Evolutionary conservation across 148 eudicot genomes (phyloP).

Genomic region (Polygonum aviculare): DNA sequence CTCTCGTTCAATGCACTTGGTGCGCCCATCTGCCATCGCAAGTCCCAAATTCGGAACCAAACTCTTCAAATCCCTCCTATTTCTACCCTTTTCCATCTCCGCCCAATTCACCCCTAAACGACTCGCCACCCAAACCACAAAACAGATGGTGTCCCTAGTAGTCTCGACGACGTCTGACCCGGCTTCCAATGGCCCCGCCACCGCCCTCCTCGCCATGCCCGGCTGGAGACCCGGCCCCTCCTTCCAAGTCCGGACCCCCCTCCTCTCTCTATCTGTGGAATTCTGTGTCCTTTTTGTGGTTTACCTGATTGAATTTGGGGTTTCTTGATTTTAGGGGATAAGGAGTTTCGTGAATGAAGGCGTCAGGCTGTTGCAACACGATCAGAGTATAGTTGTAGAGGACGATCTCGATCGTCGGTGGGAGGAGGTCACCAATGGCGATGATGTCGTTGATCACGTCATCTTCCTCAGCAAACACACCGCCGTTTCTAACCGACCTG

Average conservation of each 20-base stretch:
- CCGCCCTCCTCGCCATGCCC: constrained; percentile 56
- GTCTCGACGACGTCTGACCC: constrained; percentile 68
- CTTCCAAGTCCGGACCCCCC: constrained; percentile 26
- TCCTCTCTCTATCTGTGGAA: not conserved
- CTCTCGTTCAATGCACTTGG: not conserved
- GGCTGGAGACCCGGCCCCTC: constrained; percentile 56
- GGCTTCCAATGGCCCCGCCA: constrained; percentile 55
- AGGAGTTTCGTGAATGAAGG: constrained; percentile 39
- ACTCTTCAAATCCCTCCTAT: not conserved
- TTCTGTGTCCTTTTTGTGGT: not conserved
- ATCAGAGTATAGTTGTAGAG: constrained; percentile 42
- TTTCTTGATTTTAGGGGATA: constrained; percentile 27
- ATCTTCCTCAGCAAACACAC: constrained; percentile 62
- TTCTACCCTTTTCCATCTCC: not conserved
- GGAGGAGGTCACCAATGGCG: constrained; percentile 40
- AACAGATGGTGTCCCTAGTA: constrained; percentile 51
- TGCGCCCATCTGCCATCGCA: not conserved
- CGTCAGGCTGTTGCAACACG: constrained; percentile 55
- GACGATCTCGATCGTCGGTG: constrained; percentile 59
- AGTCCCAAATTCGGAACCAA: not conserved
- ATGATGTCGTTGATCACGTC: constrained; percentile 48
- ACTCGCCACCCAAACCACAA: not conserved
- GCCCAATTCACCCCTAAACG: not conserved
- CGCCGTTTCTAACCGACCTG: constrained; percentile 68
- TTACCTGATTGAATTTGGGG: not conserved